Base-by-base conservation (phyloP, 2,329 filamentous ascomycete species). In the Clarireedia monteithiana region DNA sequence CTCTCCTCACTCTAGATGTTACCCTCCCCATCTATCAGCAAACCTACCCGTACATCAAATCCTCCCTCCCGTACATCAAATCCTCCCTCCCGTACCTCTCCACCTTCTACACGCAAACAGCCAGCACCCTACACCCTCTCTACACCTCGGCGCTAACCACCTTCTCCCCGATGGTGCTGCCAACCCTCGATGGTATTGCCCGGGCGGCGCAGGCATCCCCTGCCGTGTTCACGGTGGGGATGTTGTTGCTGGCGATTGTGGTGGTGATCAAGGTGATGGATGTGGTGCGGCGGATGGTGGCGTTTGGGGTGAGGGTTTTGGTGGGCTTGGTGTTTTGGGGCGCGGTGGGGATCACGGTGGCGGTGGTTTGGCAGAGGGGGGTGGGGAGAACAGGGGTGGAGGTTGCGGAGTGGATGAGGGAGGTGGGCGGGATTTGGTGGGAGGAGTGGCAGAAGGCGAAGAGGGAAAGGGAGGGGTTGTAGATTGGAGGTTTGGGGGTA, bases 271-370 rank as follows among this genome's bases (percentile, higher is more conserved):
- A 82, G 61, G 75, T 94, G 44, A 73, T 85, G 61, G 79, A 85
- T 68, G 86, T 87, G 74, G 74, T 90, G 17, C 83, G 84, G 59
- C 81, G 89, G 58, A 73, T 89, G 20, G 76, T 95, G 57, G 74
- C 90, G 67, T 95, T 85, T 74, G 90, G 89, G 83, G 81, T 90
- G 52, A 75, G 80, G n/a, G 67, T 95, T 55, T 76, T 77, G 10
- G 69, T 89, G 60, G 73, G 79, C 24, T 62, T 90, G 44, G 69
- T 80, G 1, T 82, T 90, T 60, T 94, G 84, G 82, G 79, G 78
- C 1, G 69, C 74, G 2, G 62, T 91, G 2, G 72, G 77, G 4
- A 75, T 77, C 0, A 44, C 83, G 0, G 75, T 76, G 0, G 73
- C 83, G 17, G 76, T 78, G 58, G 75, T 86, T 3, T 86, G 79